phyloP scores from a whole-genome alignment of 2,329 filamentous ascomycete species.

The Nemania abortiva region DNA sequence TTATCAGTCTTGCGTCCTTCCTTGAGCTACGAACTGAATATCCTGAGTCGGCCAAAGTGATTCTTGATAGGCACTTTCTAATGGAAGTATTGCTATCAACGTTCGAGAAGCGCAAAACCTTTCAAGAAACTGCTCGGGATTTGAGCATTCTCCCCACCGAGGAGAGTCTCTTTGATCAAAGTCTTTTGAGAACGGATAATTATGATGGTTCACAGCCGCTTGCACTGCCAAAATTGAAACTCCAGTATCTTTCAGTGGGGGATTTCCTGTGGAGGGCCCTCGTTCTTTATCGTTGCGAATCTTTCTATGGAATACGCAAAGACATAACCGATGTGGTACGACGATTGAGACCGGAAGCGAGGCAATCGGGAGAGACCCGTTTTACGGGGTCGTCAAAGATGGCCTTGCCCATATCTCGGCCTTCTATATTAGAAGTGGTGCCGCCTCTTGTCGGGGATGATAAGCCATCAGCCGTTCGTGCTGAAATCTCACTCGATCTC shows the following conservation, averaged over 20 bases:
- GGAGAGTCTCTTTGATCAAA: constrained; percentile 79
- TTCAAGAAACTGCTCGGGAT: constrained; percentile 80
- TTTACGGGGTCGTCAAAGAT: constrained; percentile 92
- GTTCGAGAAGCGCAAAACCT: constrained; percentile 83
- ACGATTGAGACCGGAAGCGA: constrained; percentile 77
- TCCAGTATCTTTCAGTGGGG: constrained; percentile 94
- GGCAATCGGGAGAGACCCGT: constrained; percentile 72
- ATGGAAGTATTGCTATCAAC: constrained; percentile 79
- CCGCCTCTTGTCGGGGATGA: constrained; percentile 86
- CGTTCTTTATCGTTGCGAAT: constrained; percentile 86
- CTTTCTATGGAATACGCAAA: constrained; percentile 93
- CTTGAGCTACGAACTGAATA: constrained; percentile 88
- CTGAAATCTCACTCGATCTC: constrained; percentile 87
- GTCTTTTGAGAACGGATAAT: constrained; percentile 81
- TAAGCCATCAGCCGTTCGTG: constrained; percentile 84
- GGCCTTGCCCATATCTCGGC: constrained; percentile 87
- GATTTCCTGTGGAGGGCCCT: constrained; percentile 98
- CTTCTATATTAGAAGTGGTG: constrained; percentile 86
- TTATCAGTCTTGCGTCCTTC: constrained; percentile 74
- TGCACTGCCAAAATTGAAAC: constrained; percentile 91
- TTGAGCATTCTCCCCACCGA: constrained; percentile 89
- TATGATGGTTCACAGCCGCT: constrained; percentile 91
- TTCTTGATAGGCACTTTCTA: constrained; percentile 72
- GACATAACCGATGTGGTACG: constrained; percentile 88
- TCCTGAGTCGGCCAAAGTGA: constrained; percentile 75